Base-by-base conservation (phyloP, 345 rosid species). In the Camelina sativa region DNA sequence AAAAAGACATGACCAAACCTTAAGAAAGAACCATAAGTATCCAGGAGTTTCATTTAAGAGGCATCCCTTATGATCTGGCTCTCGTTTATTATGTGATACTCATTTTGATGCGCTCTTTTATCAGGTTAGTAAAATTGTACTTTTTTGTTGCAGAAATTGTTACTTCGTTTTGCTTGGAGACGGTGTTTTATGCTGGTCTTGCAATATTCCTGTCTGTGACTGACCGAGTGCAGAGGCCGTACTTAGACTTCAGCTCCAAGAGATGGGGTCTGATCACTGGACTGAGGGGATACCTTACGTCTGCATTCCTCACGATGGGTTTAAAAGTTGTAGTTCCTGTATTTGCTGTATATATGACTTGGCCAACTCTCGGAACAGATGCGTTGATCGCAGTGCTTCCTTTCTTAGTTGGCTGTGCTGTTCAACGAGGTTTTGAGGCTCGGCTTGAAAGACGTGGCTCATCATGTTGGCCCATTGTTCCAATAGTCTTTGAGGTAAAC, bases 261-360 rank as follows among this genome's bases (percentile, higher is more conserved):
- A 86, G 98, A 62, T 91, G 97, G 98, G 81, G 97, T 69, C 86
- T 91, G 43, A 86, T 93, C 62, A 91, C 94, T 32, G 98, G 98
- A 13, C 84, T 89, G 32, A 85, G 83, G 76, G 94, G 94, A 76
- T 93, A 89, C 86, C 70, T 86, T 66, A 59, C 78, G 20, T 87
- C 97, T 51, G 82, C 85, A 16, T 87, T 87, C 80, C 79, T 88
- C 65, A 60, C 83, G 3, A 86, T 77, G 87, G 94, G 91, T 25
- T 77, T 91, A 37, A 91, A 89, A 83, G 87, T 88, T 35, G 64
- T 87, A 3, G 71, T 80, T 46, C 98, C 98, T 0, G 23, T 86
- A 22, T 65, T 93, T 65, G 80, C 76, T 54, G 88, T 74, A 7
- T 85, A 77, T 72, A 80, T 84, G 81, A 83, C 89, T 46, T 93